Evolutionary conservation across 1,139 yeast species (phyloP).

Genomic region (Lodderomyces beijingensis): DNA sequence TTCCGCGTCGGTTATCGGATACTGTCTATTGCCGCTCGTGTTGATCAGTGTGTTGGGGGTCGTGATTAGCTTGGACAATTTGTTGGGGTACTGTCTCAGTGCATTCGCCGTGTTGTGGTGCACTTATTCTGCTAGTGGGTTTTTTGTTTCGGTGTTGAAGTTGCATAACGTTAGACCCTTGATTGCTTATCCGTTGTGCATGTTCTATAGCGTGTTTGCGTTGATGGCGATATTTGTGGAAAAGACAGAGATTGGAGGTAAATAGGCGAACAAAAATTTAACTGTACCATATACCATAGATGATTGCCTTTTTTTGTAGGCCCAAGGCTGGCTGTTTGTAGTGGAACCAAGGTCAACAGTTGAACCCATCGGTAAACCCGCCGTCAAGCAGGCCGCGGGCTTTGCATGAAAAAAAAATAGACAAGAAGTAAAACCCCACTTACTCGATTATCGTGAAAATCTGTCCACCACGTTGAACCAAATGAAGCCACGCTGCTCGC

Average conservation of each 20-base stretch:
- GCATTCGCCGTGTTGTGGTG: conserved; percentile 84
- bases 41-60: conserved; percentile 74
- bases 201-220: conserved; percentile 92
- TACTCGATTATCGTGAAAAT: no score
- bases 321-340: no score
- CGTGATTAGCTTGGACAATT: conserved; percentile 62
- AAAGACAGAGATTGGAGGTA: conserved; percentile 20
- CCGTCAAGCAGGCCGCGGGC: no score
- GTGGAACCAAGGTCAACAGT: no score
- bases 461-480: no score
- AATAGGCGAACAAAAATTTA: no score
- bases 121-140: conserved; percentile 90
- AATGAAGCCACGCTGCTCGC: no score
- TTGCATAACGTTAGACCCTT: conserved; percentile 82
- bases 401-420: no score
- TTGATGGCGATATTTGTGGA: conserved; percentile 91
- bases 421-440: no score
- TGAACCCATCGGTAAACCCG: no score
- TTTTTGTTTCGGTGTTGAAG: conserved; percentile 81
- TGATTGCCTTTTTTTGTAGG: no score
- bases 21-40: conserved; percentile 88
- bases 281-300: no score
- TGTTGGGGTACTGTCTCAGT: conserved; percentile 69
- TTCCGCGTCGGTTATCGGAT: conserved; percentile 90
- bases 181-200: conserved; percentile 89